Base-by-base conservation (phyloP, 1,284 basidiomycete genomes). In the Hypsizygus ulmarius region DNA sequence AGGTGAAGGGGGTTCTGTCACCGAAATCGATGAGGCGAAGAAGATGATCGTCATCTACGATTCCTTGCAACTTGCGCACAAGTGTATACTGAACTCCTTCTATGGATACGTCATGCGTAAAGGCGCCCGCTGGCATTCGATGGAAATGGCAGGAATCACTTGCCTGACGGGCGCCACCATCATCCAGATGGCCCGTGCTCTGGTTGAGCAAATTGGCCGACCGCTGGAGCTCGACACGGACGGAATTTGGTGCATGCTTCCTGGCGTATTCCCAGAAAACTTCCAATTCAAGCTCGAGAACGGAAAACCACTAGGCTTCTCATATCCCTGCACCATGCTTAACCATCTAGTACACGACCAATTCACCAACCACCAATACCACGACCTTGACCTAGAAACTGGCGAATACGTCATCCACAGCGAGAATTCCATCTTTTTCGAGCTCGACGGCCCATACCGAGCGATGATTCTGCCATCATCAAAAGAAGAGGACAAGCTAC, bases 91-190 rank as follows among this genome's bases (percentile, higher is more conserved):
- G 59, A 99, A 99, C 75, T 98, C 96, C 2, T 99, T 99, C 78
- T 99, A 99, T 67, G 97, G 97, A 40, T 99, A 99, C 63, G 97
- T 99, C 67, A 99, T 99, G 97, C 87, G 96, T 32, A 99, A 99
- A 66, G 97, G 97, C 49, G 97, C 97, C 12, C 80, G 97, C 16
- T 99, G 97, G 97, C 96, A 99, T 70, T 98, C 95, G 32, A 99
- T 99, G 97, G 97, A 99, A 73, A 99, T 99, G 97, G 97, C 97
- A 0, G 97, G 97, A 15, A 98, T 99, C 60, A 99, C 97, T 7
- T 99, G 97, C 72, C 74, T 99, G 40, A 99, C 97, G 0, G 97
- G 97, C n/a, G 95, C 97, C 5, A 93, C 84, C 3, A 99, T 99
- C 71, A 99, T 99, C 59, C 97, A 99, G 67, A 96, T 99, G 93